Conservation (phyloP, 495 filamentous ascomycete genomes). For the Aspergillus bertholletiae region DNA sequence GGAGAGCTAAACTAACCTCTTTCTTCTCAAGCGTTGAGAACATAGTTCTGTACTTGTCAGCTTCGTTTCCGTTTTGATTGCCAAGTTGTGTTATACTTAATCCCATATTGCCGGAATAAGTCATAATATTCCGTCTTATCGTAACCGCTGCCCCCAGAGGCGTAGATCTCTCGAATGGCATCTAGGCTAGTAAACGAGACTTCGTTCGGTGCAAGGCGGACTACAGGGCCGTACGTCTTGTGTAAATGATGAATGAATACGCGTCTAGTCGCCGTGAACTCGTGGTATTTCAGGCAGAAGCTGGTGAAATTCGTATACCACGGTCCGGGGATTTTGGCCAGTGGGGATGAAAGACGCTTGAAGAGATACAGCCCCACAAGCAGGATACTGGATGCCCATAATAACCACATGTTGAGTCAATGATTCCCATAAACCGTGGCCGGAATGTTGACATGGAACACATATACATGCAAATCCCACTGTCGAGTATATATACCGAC, state of each 20-base stretch:
- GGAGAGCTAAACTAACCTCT: constrained; percentile 35
- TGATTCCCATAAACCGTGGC: background rate
- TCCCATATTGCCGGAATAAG: constrained; percentile 55
- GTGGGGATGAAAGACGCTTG: background rate
- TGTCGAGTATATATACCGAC: no score
- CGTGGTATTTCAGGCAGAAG: constrained; percentile 52
- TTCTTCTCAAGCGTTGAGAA: constrained; percentile 57
- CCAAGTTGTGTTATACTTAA: no score
- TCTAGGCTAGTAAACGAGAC: constrained; percentile 55
- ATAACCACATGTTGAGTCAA: background rate
- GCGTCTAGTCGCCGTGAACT: constrained; percentile 52
- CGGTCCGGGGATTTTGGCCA: constrained; percentile 49
- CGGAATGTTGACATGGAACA: no score
- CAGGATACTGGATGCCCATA: background rate
- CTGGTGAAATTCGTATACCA: constrained; percentile 50
- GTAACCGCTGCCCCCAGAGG: constrained; percentile 61
- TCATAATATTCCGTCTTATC: constrained; percentile 67
- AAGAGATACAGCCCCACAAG: background rate
- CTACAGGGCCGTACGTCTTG: constrained; percentile 50
- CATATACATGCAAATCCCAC: no score
- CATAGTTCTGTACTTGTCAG: constrained; percentile 44
- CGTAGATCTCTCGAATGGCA: constrained; percentile 65
- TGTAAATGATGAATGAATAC: constrained; percentile 54
- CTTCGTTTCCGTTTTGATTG: no score
- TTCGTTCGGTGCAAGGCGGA: constrained; percentile 58